Evolutionary conservation across 352 stramenopile species (phyloP).

Genomic region (Phytophthora macrochlamydospora): DNA sequence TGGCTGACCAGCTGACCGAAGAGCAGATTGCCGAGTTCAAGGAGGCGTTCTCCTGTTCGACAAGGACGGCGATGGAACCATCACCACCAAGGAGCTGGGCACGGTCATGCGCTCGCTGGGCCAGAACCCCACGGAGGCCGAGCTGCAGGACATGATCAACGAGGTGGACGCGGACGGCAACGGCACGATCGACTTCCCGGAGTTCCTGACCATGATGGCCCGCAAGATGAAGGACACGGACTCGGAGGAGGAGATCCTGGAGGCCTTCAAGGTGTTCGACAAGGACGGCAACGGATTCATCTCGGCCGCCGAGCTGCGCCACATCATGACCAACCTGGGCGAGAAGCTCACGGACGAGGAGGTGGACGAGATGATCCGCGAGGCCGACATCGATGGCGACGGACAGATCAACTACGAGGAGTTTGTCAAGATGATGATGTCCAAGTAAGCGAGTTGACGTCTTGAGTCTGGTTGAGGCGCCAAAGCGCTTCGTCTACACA

Average conservation of each 20-base stretch:
- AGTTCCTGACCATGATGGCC: constrained; percentile 99
- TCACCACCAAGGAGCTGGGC: constrained; percentile 99
- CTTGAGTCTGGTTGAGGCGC: neutral
- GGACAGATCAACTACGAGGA: constrained; percentile 99
- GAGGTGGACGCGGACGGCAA: constrained; percentile 99
- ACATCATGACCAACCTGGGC: constrained; percentile 99
- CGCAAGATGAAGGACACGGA: constrained; percentile 99
- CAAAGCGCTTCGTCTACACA: neutral
- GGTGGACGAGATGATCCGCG: constrained; percentile 99
- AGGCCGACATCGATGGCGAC: constrained; percentile 98
- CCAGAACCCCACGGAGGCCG: constrained; percentile 98
- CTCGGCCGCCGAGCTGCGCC: constrained; percentile 96
- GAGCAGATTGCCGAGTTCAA: constrained; percentile 99
- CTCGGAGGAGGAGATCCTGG: constrained; percentile 98
- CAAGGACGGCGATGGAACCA: constrained; percentile 98
- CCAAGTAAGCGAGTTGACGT: constrained; percentile 78
- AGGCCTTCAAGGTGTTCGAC: constrained; percentile 99
- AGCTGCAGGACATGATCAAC: constrained; percentile 99
- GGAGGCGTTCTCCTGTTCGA: constrained; percentile 99
- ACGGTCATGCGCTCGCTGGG: constrained; percentile 98
- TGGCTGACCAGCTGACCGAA: constrained; percentile 91
- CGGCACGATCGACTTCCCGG: constrained; percentile 99
- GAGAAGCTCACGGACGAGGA: constrained; percentile 99
- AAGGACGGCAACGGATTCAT: constrained; percentile 99
- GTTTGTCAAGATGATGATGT: constrained; percentile 99